Evolutionary conservation across 148 eudicot genomes (phyloP).

Genomic region (Chenopodium album): DNA sequence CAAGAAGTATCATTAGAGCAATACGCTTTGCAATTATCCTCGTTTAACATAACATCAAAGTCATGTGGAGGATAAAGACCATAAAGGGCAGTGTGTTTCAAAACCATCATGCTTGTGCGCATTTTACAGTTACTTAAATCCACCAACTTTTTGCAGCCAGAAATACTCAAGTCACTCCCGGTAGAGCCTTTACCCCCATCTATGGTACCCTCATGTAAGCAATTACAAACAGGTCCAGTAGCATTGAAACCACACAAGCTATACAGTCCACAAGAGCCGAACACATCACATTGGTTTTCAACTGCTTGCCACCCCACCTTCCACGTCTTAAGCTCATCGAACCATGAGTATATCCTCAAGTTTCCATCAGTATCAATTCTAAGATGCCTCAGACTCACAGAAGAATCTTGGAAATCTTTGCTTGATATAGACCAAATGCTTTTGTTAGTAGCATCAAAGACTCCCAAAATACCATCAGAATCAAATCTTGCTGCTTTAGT

Average conservation of each 20-base stretch:
- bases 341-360: slow-evolving; percentile 61
- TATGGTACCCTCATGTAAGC: slow-evolving; percentile 40
- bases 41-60: slow-evolving; percentile 47
- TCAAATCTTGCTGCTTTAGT: slow-evolving; percentile 52
- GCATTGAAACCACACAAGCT: slow-evolving; percentile 54
- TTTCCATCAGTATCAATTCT: slow-evolving; percentile 62
- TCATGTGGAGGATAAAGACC: slow-evolving; percentile 64
- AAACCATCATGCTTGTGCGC: slow-evolving; percentile 48
- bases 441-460: slow-evolving; percentile 36
- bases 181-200: slow-evolving; percentile 24
- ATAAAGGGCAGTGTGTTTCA: slow-evolving; percentile 53
- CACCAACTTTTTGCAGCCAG: slow-evolving; percentile 48
- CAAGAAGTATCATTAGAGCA: slow-evolving; percentile 56
- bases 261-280: slow-evolving; percentile 59
- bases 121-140: slow-evolving; percentile 54
- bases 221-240: slow-evolving; percentile 49
- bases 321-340: slow-evolving; percentile 34
- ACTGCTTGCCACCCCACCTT: slow-evolving; percentile 70
- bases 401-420: slow-evolving; percentile 46
- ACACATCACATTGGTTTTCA: slow-evolving; percentile 52
- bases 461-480: slow-evolving; percentile 46
- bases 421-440: slow-evolving; percentile 47
- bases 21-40: slow-evolving; percentile 43
- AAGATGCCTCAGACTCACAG: slow-evolving; percentile 46
- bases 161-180: slow-evolving; percentile 25